These are phyloP conservation scores for Auxenochlorella pyrenoidosa DNA, from an alignment of 139 green algal species.

Conservation along the genomic window DNA sequence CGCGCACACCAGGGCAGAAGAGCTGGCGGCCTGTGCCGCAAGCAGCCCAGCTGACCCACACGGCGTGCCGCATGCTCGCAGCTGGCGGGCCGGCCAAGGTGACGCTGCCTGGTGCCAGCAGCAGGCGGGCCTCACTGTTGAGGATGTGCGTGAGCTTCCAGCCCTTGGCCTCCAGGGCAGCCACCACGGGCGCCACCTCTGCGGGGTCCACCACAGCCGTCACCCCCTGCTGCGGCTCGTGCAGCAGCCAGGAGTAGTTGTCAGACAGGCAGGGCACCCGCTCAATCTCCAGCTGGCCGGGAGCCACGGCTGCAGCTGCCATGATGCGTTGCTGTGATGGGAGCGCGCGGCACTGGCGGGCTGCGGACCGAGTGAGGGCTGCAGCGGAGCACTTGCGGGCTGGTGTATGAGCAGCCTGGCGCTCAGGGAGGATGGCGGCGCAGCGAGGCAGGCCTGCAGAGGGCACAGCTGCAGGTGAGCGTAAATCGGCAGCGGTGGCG, in stretches of 20 bases:
- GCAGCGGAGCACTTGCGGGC: background rate
- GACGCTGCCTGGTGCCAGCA: background rate
- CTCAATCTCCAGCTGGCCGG: constrained; percentile 39
- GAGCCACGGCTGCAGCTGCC: background rate
- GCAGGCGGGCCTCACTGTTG: constrained; percentile 73
- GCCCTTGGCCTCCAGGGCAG: constrained; percentile 66
- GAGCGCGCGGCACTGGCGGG: background rate
- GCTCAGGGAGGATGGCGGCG: background rate
- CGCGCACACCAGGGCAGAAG: background rate
- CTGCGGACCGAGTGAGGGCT: background rate
- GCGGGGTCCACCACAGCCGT: constrained; percentile 89
- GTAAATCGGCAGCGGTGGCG: too few species aligned
- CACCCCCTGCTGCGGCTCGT: constrained; percentile 57
- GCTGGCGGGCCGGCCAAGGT: background rate
- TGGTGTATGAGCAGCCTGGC: background rate
- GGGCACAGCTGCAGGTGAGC: background rate
- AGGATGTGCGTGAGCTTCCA: constrained; percentile 80
- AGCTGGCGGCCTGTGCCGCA: background rate
- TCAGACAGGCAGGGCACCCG: constrained; percentile 49
- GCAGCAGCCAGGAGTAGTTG: constrained; percentile 86
- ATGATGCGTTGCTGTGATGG: background rate
- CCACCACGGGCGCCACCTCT: constrained; percentile 73
- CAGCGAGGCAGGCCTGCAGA: background rate
- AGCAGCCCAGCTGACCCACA: background rate
- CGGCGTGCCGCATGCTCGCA: too few species aligned